Conservation (phyloP, 164 flowering plant species). For the Vitis vinifera region ASM3070453v1 NC_081823.1:6744001-6744500, state of each 20-base stretch:
- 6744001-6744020: not conserved
- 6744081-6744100: not conserved
- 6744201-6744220: conserved; percentile 1
- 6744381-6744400: conserved; percentile 93
- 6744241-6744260: not conserved
- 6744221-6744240: not conserved
- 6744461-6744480: too few species aligned
- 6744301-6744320: conserved; percentile 96
- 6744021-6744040: too few species aligned
- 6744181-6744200: conserved; percentile 78
- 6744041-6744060: too few species aligned
- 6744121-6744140: conserved; percentile 62
- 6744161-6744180: conserved; percentile 86
- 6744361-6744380: conserved; percentile 83
- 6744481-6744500: not conserved
- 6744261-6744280: not conserved
- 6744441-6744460: not conserved
- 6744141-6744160: conserved; percentile 82
- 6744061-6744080: not conserved
- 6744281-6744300: not conserved
- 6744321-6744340: conserved; percentile 75
- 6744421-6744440: conserved; percentile 1
- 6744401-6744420: conserved; percentile 29
- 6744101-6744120: conserved; percentile 84
- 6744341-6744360: conserved; percentile 54